These are phyloP conservation scores for Raphanus sativus DNA, from an alignment of 345 rosid genomes.

Conservation along the genomic window DNA sequence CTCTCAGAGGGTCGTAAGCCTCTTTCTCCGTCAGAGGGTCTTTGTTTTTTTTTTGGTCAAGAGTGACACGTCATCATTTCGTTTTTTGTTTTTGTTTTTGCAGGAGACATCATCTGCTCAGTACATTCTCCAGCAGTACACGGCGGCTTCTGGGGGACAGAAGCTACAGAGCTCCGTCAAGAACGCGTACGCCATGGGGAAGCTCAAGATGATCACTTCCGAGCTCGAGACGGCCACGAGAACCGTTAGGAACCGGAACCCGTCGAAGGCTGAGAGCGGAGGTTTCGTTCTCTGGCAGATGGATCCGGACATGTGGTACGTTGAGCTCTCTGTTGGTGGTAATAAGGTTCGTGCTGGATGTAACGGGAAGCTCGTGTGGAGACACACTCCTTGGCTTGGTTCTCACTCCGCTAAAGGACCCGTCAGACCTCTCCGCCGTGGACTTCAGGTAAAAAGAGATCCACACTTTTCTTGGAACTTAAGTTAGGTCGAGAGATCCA, in stretches of 20 bases:
- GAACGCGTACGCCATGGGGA: conserved; percentile 93
- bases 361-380: conserved; percentile 87
- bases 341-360: conserved; percentile 90
- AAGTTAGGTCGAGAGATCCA: background rate
- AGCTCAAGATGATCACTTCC: conserved; percentile 70
- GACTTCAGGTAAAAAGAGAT: conserved; percentile 62
- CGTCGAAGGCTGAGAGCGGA: conserved; percentile 65
- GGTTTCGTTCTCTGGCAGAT: conserved; percentile 97
- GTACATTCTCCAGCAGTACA: conserved; percentile 86
- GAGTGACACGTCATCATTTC: background rate
- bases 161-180: conserved; percentile 72
- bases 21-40: no score
- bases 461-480: background rate
- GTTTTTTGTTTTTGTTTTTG: background rate
- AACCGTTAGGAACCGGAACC: conserved; percentile 66
- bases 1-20: background rate
- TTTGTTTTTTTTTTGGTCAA: no score
- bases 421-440: conserved; percentile 84
- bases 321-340: conserved; percentile 84
- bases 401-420: conserved; percentile 90
- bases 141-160: conserved; percentile 88
- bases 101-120: conserved; percentile 92
- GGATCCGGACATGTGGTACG: conserved; percentile 97
- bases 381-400: conserved; percentile 96
- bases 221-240: conserved; percentile 71